These are phyloP conservation scores for Microascus cirrosus DNA, from an alignment of 2,329 filamentous ascomycete genomes.

Conservation along the genomic window DNA sequence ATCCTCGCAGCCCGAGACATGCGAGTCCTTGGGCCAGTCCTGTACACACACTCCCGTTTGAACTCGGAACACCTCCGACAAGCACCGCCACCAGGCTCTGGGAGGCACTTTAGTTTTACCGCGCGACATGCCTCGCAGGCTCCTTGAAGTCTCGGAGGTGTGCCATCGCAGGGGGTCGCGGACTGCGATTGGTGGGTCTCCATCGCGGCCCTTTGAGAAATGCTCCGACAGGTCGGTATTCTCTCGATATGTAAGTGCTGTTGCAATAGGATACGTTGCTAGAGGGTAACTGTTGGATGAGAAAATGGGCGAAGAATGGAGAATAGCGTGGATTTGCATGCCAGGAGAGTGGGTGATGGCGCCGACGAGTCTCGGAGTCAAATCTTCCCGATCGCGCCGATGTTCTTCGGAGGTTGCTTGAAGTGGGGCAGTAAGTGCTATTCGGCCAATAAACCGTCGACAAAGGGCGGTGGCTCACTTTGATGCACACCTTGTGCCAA, in stretches of 20 bases:
- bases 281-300: too few species aligned
- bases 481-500: too few species aligned
- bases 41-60: conserved; percentile 41
- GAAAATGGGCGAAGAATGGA: neutral
- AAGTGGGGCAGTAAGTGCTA: too few species aligned
- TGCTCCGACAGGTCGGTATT: too few species aligned
- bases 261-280: too few species aligned
- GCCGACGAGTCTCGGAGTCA: neutral
- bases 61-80: conserved; percentile 42
- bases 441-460: too few species aligned
- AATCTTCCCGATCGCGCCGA: neutral
- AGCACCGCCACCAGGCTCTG: conserved; percentile 32
- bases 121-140: conserved; percentile 42
- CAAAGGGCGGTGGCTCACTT: too few species aligned
- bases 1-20: conserved; percentile 29
- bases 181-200: neutral
- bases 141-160: neutral
- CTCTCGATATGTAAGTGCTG: too few species aligned
- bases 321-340: neutral
- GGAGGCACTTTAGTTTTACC: conserved; percentile 41
- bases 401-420: neutral
- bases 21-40: conserved; percentile 36
- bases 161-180: neutral
- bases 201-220: neutral
- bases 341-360: too few species aligned